Evolutionary conservation across 1,284 basidiomycete species (phyloP).

Genomic region (Golubevia pallescens): DNA sequence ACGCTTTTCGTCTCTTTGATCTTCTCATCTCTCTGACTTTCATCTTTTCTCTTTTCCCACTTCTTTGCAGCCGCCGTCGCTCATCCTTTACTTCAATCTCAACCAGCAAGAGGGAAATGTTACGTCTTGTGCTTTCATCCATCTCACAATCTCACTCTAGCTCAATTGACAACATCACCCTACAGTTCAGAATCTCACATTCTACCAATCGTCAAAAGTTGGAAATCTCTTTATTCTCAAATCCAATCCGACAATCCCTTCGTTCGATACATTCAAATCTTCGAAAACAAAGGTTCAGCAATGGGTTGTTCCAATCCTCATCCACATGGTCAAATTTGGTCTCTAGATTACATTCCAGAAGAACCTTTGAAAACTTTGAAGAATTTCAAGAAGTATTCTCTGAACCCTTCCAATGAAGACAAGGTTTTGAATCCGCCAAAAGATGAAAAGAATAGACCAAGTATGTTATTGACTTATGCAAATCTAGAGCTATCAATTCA

Average conservation of each 20-base stretch:
- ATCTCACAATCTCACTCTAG: constrained; percentile 86
- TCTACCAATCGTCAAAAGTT: constrained; percentile 49
- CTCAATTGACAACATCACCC: constrained; percentile 70
- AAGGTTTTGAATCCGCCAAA: constrained; percentile 4
- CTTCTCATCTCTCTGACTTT: too few relatives aligned
- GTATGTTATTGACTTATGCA: constrained; percentile 52
- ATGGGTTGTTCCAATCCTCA: constrained; percentile 98
- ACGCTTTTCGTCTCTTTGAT: too few relatives aligned
- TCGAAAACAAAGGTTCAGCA: constrained; percentile 88
- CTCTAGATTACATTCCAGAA: constrained; percentile 64
- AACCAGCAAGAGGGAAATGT: constrained; percentile 82
- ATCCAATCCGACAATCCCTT: constrained; percentile 55
- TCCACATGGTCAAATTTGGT: constrained; percentile 93
- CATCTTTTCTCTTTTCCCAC: neutral
- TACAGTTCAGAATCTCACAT: constrained; percentile 47
- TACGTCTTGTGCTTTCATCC: constrained; percentile 91
- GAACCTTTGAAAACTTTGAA: constrained; percentile 46
- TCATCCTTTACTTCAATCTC: constrained; percentile 70
- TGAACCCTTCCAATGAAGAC: constrained; percentile 58
- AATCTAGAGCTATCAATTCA: constrained; percentile 35
- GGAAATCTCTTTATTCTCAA: constrained; percentile 65
- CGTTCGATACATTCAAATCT: constrained; percentile 63
- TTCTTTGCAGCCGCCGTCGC: constrained; percentile 67
- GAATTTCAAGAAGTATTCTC: constrained; percentile 37
- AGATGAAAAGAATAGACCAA: constrained; percentile 39